A percentile compares a stretch with the other conserved stretches of the same genome.
phyloP scores from a whole-genome alignment of 2,329 filamentous ascomycete species.

The Penicillium palitans region DNA sequence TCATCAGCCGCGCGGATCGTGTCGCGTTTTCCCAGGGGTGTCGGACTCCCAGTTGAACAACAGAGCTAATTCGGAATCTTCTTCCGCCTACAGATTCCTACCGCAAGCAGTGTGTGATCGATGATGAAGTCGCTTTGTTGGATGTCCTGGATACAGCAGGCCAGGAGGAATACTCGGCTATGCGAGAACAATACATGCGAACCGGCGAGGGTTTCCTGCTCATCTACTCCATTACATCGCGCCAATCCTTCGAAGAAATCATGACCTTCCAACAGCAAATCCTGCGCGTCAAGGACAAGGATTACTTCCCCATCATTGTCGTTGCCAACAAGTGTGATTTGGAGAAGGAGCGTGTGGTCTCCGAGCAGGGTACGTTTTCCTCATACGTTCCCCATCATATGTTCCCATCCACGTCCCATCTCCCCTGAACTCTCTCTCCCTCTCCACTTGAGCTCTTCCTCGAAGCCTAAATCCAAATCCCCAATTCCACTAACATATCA shows the following conservation, averaged over 20 bases:
- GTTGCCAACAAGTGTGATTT: slow-evolving; percentile 99
- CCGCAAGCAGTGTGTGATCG: slow-evolving; percentile 99
- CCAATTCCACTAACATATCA: neutral
- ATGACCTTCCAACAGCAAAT: slow-evolving; percentile 99
- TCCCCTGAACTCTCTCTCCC: neutral
- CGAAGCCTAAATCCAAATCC: neutral
- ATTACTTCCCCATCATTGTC: slow-evolving; percentile 99
- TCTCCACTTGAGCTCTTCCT: neutral
- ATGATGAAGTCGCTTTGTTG: slow-evolving; percentile 95
- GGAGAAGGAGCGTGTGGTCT: slow-evolving; percentile 86
- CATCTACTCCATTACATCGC: slow-evolving; percentile 96
- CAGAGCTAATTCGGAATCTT: slow-evolving; percentile 1
- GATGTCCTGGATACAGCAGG: slow-evolving; percentile 98
- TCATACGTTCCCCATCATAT: too few relatives aligned
- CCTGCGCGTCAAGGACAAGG: slow-evolving; percentile 97
- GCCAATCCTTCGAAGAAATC: slow-evolving; percentile 98
- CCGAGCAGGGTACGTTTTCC: slow-evolving; percentile 73
- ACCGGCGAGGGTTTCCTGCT: slow-evolving; percentile 97
- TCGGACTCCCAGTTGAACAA: neutral
- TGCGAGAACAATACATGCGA: slow-evolving; percentile 99
- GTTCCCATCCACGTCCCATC: neutral
- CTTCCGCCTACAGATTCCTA: slow-evolving; percentile 73
- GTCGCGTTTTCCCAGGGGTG: neutral
- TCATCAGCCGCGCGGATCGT: neutral
- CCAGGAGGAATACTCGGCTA: slow-evolving; percentile 98